Evolutionary conservation across 1,284 basidiomycete species (phyloP), one percentile per base, ranked within the genome.

Genomic region (Ustilago esculenta): DNA sequence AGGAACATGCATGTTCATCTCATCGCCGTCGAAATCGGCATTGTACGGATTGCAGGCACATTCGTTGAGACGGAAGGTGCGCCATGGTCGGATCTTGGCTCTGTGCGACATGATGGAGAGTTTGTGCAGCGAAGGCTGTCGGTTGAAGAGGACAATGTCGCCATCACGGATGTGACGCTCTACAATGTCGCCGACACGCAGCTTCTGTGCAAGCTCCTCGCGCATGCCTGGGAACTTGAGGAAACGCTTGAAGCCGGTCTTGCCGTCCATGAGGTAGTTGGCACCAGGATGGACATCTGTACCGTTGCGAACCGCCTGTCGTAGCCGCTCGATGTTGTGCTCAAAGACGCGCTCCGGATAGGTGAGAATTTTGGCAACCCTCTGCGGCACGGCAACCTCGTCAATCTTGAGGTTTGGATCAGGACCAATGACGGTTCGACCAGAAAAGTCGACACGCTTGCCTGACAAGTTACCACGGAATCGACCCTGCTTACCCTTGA

Each of bases 1-100:
- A 0, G 96, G 96, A 2, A 99, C 92, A 83, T 99, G 81, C 73
- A 99, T 86, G 83, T 99, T 99, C 96, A 99, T 99, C 84, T 99
- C 96, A 82, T 99, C 96, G 68, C 96, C 96, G 81, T 99, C 96
- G 78, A 99, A 99, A 85, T 99, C 96, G 51, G 96, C 96, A 81
- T 98, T 98, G 85, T 99, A 99, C 2, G 96, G 96, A 48, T 93
- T 95, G 84, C 96, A 99, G 9, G 96, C 96, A 87, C 96, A 99
- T 83, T 99, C 96, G 82, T 99, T 99, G 56, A 99, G 85, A 43
- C 96, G 88, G 85, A 99, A 97, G 1, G 96, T 94, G 72, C 95
- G 66, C 96, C 96, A 99, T 32, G 96, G 96, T 27, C 96, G 87
- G 54, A 99, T 88, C 86, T 95, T 95, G 56, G 88, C 95, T 68